phyloP scores from a whole-genome alignment of 228 moss, liverwort and hornwort species.

The Sphagnum fallax region DNA sequence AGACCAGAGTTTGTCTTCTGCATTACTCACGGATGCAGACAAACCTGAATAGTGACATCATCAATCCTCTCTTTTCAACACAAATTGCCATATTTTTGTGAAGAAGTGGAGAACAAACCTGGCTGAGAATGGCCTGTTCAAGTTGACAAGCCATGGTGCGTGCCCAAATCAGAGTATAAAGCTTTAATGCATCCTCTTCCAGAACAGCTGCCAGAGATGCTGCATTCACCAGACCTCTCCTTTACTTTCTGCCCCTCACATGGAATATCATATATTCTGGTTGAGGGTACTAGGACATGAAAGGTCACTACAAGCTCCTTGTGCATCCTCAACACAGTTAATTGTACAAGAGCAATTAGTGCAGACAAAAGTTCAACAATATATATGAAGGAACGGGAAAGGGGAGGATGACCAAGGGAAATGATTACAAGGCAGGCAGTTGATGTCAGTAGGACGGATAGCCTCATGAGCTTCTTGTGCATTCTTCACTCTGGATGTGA shows the following conservation, averaged over 20 bases:
- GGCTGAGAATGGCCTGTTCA: conserved; percentile 58
- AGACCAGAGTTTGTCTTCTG: too few relatives aligned
- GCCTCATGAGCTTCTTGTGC: conserved; percentile 99
- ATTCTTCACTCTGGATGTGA: conserved; percentile 74
- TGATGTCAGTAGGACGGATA: conserved; percentile 91
- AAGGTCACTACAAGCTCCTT: too few relatives aligned
- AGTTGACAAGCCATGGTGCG: conserved; percentile 85
- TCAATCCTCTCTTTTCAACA: neutral
- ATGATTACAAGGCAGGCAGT: conserved; percentile 63
- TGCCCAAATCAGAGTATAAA: conserved; percentile 86
- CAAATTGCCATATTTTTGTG: neutral
- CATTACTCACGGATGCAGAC: too few relatives aligned
- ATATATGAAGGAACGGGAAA: too few relatives aligned
- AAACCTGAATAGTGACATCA: too few relatives aligned
- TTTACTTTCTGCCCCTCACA: neutral
- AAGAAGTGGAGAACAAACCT: conserved; percentile 38
- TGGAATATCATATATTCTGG: too few relatives aligned
- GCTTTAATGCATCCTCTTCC: conserved; percentile 80
- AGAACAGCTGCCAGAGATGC: conserved; percentile 68
- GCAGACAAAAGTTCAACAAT: too few relatives aligned
- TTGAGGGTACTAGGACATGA: too few relatives aligned
- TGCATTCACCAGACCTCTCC: conserved; percentile 23
- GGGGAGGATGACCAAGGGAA: too few relatives aligned
- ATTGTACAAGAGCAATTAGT: too few relatives aligned
- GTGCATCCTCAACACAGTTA: too few relatives aligned